Evolutionary conservation across 495 filamentous ascomycete species (phyloP).

Genomic region (Penicillium paradoxum): DNA sequence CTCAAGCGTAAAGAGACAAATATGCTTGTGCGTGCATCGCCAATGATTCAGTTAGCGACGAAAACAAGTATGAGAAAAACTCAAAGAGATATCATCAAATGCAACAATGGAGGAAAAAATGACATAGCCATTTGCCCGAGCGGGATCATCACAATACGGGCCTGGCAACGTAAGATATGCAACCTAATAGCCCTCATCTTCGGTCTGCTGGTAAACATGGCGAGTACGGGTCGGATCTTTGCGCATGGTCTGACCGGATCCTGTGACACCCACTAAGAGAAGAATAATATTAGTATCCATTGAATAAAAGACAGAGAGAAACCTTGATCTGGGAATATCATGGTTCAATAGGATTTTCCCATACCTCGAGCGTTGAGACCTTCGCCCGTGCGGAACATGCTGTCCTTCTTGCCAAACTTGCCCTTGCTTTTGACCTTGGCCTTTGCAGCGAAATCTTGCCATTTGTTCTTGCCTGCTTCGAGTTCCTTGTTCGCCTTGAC

Average conservation of each 20-base stretch:
- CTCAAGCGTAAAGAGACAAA: conserved; percentile 10
- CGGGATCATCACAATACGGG: conserved; percentile 4
- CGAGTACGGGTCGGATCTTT: conserved; percentile 79
- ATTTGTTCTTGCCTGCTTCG: conserved; percentile 85
- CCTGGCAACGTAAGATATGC: background rate
- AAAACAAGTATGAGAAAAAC: conserved; percentile 16
- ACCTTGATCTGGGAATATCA: no score
- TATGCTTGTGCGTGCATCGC: conserved; percentile 28
- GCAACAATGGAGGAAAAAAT: conserved; percentile 11
- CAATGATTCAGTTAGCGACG: conserved; percentile 32
- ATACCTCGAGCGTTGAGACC: conserved; percentile 80
- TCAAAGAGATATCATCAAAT: conserved; percentile 8
- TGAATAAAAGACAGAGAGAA: background rate
- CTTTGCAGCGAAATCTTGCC: conserved; percentile 85
- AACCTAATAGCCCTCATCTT: conserved; percentile 57
- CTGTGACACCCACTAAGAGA: conserved; percentile 81
- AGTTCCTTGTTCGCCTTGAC: conserved; percentile 87
- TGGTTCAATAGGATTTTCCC: no score
- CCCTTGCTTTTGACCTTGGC: conserved; percentile 77
- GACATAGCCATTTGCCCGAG: conserved; percentile 9
- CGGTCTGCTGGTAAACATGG: conserved; percentile 79
- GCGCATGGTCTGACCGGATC: conserved; percentile 89
- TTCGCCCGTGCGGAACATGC: conserved; percentile 93
- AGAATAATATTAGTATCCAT: conserved; percentile 7
- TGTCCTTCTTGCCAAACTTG: conserved; percentile 82